Conservation (phyloP, 768 basidiomycete genomes). For the Boletus reticuloceps region DNA sequence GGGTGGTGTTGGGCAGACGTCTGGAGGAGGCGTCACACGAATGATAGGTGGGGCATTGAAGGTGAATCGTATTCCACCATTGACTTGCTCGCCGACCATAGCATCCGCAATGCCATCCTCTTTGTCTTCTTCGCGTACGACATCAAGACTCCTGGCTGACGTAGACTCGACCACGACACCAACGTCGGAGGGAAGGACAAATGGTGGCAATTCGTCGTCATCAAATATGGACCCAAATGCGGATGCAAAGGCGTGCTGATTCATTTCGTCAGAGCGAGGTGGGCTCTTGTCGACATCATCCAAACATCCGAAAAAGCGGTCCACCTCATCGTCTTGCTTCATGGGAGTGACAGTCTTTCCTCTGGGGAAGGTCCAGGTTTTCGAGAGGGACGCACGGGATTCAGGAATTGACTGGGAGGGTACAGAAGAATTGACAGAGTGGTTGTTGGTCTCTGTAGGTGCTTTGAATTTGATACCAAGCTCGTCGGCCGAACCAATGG, state of each 20-base stretch:
- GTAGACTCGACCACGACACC: slow-evolving; percentile 39
- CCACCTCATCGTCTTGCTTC: slow-evolving; percentile 48
- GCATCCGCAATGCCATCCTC: slow-evolving; percentile 25
- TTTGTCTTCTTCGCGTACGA: slow-evolving; percentile 43
- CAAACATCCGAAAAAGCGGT: slow-evolving; percentile 74
- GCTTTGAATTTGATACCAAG: slow-evolving; percentile 19
- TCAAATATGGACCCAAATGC: slow-evolving; percentile 48
- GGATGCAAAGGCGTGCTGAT: slow-evolving; percentile 58
- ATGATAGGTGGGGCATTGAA: slow-evolving; percentile 57
- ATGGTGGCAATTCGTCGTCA: slow-evolving; percentile 47
- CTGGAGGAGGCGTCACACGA: slow-evolving; percentile 27
- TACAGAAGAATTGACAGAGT: background rate
- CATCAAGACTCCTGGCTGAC: slow-evolving; percentile 32
- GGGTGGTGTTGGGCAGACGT: slow-evolving; percentile 26
- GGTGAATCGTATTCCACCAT: slow-evolving; percentile 70
- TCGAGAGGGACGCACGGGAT: slow-evolving; percentile 49
- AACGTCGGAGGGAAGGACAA: slow-evolving; percentile 46
- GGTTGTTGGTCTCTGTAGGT: slow-evolving; percentile 8
- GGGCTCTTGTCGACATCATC: slow-evolving; percentile 55
- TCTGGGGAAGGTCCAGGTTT: slow-evolving; percentile 67
- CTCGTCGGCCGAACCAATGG: slow-evolving; percentile 54
- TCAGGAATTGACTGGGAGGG: slow-evolving; percentile 27
- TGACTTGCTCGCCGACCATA: slow-evolving; percentile 55
- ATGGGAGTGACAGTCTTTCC: slow-evolving; percentile 22
- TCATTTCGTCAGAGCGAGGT: slow-evolving; percentile 46